A percentile compares a stretch with the other conserved stretches of the same genome.
phyloP scores from a whole-genome alignment of 202 grass and related monocot genomes.

The Panicum hallii region DNA sequence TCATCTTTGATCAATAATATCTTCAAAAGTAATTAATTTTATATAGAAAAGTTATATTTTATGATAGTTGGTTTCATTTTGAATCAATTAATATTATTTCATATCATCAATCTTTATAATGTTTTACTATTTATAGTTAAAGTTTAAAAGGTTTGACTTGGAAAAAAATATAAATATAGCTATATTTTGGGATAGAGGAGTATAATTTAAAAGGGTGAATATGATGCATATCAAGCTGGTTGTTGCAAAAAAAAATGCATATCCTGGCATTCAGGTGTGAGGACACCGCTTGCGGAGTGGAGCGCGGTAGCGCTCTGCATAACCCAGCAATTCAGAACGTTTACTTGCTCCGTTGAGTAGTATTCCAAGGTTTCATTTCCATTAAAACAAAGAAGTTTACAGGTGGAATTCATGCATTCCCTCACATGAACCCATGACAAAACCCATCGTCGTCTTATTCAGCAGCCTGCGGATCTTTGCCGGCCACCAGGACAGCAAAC shows the following conservation, averaged over 20 bases:
- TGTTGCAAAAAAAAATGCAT: no score
- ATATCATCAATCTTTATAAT: no score
- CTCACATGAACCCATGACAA: conserved; percentile 34
- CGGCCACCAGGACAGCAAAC: conserved; percentile 29
- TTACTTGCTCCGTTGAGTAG: not conserved
- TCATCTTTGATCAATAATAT: no score
- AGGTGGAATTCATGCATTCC: conserved; percentile 21
- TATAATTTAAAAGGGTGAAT: no score
- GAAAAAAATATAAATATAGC: no score
- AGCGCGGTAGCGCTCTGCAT: not conserved
- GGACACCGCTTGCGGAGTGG: not conserved
- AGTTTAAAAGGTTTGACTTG: no score
- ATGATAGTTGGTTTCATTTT: no score
- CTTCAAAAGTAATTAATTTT: no score
- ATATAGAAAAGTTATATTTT: no score
- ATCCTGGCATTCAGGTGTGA: not conserved
- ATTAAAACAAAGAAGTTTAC: conserved; percentile 44
- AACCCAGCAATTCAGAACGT: not conserved
- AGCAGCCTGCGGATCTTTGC: conserved; percentile 33
- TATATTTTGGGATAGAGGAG: no score
- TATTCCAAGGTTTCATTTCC: not conserved
- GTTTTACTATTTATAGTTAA: no score
- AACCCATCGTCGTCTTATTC: conserved; percentile 42
- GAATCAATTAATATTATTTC: no score
- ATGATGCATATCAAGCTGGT: not conserved